Conservation (phyloP, 1,284 basidiomycete species). For the Trametes versicolor region DNA sequence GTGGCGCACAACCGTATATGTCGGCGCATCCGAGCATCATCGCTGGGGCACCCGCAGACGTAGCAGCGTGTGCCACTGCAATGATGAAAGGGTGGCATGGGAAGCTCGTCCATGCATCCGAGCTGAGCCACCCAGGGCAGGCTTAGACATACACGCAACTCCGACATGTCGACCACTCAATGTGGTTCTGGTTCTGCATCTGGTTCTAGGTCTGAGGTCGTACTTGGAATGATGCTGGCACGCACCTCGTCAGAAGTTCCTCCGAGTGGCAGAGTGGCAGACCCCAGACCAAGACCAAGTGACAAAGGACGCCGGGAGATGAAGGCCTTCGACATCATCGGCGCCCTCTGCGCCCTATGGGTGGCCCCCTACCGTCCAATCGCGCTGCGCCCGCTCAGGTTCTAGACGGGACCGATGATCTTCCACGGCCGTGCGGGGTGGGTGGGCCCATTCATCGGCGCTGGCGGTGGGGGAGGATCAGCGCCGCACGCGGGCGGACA, state of each 20-base stretch:
- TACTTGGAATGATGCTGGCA: constrained; percentile 19
- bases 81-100: not conserved
- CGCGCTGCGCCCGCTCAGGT: not conserved
- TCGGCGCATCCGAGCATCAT: not conserved
- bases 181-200: not conserved
- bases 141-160: not conserved
- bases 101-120: not conserved
- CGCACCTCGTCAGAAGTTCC: not conserved
- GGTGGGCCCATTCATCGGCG: constrained; percentile 15
- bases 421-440: not conserved
- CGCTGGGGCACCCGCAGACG: not conserved
- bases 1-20: not conserved
- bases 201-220: not conserved
- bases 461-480: constrained; percentile 12
- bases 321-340: constrained; percentile 13
- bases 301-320: not conserved
- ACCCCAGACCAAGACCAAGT: not conserved
- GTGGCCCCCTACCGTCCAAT: constrained; percentile 5
- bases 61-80: constrained; percentile 5
- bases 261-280: not conserved
- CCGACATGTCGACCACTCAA: not conserved
- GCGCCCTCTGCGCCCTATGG: constrained; percentile 4
- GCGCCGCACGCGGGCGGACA: constrained; percentile 8
- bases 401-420: constrained; percentile 13
- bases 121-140: not conserved